Percentiles rank a stretch among this genome's conserved stretches.
Conservation (phyloP, 225 moss, liverwort and hornwort species). For the Physcomitrium patens region DNA sequence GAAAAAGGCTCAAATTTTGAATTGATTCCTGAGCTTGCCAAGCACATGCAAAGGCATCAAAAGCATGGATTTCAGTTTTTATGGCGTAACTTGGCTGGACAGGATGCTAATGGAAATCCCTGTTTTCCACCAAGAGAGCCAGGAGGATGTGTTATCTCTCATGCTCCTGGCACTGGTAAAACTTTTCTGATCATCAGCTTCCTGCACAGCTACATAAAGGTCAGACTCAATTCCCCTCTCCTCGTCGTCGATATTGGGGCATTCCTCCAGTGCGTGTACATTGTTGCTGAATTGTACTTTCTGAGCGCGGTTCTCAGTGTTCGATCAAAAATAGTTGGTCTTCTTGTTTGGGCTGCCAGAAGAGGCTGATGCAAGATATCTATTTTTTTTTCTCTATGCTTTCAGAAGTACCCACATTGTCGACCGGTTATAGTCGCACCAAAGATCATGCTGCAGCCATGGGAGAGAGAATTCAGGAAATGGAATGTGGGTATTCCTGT, state of each 20-base stretch:
- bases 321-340: neutral
- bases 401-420: conserved; percentile 60
- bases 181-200: conserved; percentile 89
- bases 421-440: conserved; percentile 87
- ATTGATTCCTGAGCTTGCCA: conserved; percentile 69
- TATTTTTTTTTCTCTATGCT: conserved; percentile 10
- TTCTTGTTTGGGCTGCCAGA: conserved; percentile 14
- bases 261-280: conserved; percentile 8
- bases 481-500: conserved; percentile 89
- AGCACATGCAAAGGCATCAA: conserved; percentile 81
- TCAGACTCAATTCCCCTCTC: conserved; percentile 31
- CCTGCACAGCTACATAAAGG: conserved; percentile 83
- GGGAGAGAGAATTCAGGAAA: conserved; percentile 84
- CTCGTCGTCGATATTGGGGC: conserved; percentile 3
- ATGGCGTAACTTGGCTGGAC: conserved; percentile 79
- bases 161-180: conserved; percentile 97
- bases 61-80: conserved; percentile 89
- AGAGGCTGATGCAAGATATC: conserved; percentile 22
- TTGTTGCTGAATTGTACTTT: conserved; percentile 15
- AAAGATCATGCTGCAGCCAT: conserved; percentile 90
- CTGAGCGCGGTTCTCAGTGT: conserved; percentile 16
- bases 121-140: conserved; percentile 54
- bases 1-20: conserved; percentile 52
- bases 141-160: conserved; percentile 92
- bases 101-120: conserved; percentile 37